phyloP scores from a whole-genome alignment of 2,329 filamentous ascomycete genomes.

The Calonectria multiphialidica region DNA sequence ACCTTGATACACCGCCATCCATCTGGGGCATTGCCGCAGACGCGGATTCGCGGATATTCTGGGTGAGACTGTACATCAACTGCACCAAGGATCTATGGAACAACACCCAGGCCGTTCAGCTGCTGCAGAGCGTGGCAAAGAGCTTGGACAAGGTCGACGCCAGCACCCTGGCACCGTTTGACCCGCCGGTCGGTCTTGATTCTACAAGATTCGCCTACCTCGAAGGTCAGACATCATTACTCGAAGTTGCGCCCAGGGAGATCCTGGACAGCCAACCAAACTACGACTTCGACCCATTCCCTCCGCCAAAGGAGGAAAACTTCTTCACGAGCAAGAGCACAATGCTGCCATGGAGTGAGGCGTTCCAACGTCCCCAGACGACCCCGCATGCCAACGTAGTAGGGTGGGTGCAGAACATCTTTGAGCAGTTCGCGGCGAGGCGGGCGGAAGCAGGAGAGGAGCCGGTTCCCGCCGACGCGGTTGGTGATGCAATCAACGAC shows the following conservation, averaged over 20 bases:
- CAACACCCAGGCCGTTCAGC: constrained; percentile 74
- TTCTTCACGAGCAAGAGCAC: constrained; percentile 40
- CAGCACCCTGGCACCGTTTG: constrained; percentile 52
- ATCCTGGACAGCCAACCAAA: constrained; percentile 75
- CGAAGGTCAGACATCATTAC: constrained; percentile 78
- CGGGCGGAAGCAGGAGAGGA: constrained; percentile 42
- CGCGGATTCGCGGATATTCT: constrained; percentile 72
- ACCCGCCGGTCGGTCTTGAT: constrained; percentile 55
- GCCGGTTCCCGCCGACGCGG: constrained; percentile 32
- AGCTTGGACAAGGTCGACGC: constrained; percentile 60
- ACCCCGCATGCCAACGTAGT: constrained; percentile 38
- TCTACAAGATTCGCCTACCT: constrained; percentile 84
- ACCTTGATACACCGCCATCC: constrained; percentile 80
- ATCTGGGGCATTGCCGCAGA: constrained; percentile 85
- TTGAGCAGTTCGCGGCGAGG: constrained; percentile 34
- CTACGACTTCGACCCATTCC: constrained; percentile 85
- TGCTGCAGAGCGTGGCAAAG: constrained; percentile 79
- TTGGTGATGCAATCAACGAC: constrained; percentile 15
- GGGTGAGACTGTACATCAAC: constrained; percentile 81
- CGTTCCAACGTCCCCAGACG: constrained; percentile 1
- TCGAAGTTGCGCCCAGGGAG: constrained; percentile 74
- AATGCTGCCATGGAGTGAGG: constrained; percentile 32
- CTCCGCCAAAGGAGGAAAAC: constrained; percentile 71
- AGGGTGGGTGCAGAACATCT: constrained; percentile 45
- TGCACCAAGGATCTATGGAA: constrained; percentile 90